These are phyloP conservation scores for Limonomyces culmigenus DNA, from an alignment of 1,284 basidiomycete species.

Conservation along the genomic window DNA sequence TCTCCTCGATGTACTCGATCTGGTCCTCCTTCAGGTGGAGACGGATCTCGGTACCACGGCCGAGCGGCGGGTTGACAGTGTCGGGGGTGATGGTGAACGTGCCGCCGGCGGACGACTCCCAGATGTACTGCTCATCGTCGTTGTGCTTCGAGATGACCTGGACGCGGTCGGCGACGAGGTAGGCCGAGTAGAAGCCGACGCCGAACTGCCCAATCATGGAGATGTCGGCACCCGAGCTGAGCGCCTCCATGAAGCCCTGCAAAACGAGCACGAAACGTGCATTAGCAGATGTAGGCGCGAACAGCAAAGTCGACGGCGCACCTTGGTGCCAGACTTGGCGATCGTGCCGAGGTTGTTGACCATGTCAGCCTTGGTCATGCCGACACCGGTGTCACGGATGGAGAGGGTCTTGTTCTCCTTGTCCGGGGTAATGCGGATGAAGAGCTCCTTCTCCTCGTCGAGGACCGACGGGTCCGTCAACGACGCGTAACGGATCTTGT, in stretches of 20 bases:
- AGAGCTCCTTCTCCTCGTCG: conserved; percentile 79
- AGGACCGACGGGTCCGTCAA: conserved; percentile 82
- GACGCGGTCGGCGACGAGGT: conserved; percentile 96
- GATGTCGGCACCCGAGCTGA: conserved; percentile 93
- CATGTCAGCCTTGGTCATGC: conserved; percentile 97
- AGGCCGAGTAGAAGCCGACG: conserved; percentile 99
- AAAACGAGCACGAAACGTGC: conserved; percentile 4
- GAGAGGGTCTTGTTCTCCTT: conserved; percentile 89
- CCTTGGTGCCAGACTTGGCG: conserved; percentile 93
- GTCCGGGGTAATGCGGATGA: conserved; percentile 86
- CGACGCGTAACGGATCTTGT: conserved; percentile 92
- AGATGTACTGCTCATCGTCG: conserved; percentile 99
- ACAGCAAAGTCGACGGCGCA: conserved; percentile 14
- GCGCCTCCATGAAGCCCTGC: conserved; percentile 94
- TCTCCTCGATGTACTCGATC: conserved; percentile 98
- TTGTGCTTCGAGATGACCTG: conserved; percentile 99
- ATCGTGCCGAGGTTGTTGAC: conserved; percentile 99
- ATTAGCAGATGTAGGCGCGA: conserved; percentile 6
- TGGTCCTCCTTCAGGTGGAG: conserved; percentile 98
- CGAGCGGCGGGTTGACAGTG: conserved; percentile 77
- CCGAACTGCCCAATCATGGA: conserved; percentile 91
- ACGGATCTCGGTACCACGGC: conserved; percentile 91
- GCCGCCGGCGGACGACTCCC: conserved; percentile 98
- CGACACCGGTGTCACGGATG: conserved; percentile 94
- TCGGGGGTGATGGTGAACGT: conserved; percentile 99